Conservation (phyloP, 441 rosid species). For the Mallotus repandus region DNA sequence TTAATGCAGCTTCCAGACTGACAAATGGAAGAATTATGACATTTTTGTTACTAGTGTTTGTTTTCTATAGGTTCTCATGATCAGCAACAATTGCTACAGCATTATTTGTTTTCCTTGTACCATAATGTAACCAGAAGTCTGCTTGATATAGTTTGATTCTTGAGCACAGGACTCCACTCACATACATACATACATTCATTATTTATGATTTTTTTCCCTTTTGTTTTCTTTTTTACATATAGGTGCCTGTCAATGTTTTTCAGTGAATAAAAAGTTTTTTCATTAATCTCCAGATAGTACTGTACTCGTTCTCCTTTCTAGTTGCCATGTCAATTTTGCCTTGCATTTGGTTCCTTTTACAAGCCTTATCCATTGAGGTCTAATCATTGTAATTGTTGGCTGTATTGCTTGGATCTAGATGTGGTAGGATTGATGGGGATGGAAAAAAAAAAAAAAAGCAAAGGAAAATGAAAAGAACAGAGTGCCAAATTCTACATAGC, state of each 20-base stretch:
- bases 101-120: slow-evolving; percentile 36
- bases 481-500: no score
- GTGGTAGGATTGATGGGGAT: no score
- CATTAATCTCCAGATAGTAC: not conserved
- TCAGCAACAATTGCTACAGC: slow-evolving; percentile 14
- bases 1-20: slow-evolving; percentile 44
- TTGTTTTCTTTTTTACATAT: no score
- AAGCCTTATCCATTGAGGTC: no score
- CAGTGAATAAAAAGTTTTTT: not conserved
- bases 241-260: not conserved
- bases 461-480: no score
- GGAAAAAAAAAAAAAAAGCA: no score
- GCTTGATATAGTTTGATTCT: slow-evolving; percentile 25
- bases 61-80: slow-evolving; percentile 34
- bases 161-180: not conserved
- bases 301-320: not conserved
- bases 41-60: slow-evolving; percentile 35
- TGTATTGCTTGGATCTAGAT: no score
- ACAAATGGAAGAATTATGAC: slow-evolving; percentile 27
- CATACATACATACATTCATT: no score
- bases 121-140: slow-evolving; percentile 23
- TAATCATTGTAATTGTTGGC: no score
- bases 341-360: no score
- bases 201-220: no score
- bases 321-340: not conserved